Conservation (phyloP, 345 rosid genomes). For the Eucalyptus marginata region DNA sequence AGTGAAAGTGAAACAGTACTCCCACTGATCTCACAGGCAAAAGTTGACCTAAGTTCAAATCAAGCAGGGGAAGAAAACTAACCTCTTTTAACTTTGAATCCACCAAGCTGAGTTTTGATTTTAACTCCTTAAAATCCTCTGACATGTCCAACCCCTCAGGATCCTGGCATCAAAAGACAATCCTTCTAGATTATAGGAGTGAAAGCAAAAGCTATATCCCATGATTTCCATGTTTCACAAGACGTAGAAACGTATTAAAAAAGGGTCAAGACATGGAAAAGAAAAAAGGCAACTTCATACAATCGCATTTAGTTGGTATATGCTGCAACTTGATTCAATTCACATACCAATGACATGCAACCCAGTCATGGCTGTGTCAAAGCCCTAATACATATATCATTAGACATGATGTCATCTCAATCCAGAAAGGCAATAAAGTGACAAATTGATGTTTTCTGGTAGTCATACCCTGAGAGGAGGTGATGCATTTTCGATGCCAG, state of each 20-base stretch:
- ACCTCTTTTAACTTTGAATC: constrained; percentile 27
- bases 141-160: not conserved
- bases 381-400: not conserved
- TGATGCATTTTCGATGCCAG: constrained; percentile 34
- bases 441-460: not conserved
- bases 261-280: not conserved
- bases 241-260: not conserved
- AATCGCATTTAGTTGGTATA: not conserved
- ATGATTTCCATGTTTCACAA: not conserved
- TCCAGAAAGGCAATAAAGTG: not conserved
- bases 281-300: not conserved
- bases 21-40: not conserved
- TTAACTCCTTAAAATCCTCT: constrained; percentile 21
- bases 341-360: not conserved
- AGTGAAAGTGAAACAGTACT: not conserved
- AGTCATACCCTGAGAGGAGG: constrained; percentile 18
- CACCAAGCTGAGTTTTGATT: constrained; percentile 12
- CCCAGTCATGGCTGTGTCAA: not conserved
- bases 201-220: not conserved
- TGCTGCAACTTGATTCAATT: not conserved
- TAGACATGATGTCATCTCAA: not conserved
- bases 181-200: not conserved
- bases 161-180: not conserved
- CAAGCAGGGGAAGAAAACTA: not conserved
- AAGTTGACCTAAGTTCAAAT: not conserved